phyloP scores from a whole-genome alignment of 1,284 basidiomycete species.

The Apiotrichum sp. region DNA sequence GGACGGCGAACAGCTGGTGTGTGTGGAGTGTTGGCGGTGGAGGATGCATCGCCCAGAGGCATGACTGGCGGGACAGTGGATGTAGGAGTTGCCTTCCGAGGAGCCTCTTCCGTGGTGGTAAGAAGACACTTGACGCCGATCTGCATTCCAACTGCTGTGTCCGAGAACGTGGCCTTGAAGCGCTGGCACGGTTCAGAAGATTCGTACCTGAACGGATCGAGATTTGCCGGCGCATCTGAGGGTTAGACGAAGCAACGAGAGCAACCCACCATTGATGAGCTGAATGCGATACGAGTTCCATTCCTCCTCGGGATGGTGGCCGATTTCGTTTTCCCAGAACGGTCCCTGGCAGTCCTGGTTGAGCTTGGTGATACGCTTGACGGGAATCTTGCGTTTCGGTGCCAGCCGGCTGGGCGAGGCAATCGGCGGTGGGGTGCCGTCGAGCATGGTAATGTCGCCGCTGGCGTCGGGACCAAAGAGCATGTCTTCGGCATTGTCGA shows the following conservation, averaged over 20 bases:
- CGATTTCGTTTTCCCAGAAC: conserved; percentile 39
- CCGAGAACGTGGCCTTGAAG: conserved; percentile 29
- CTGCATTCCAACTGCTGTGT: conserved; percentile 27
- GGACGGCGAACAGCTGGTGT: conserved; percentile 1
- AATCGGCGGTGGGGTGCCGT: conserved; percentile 12
- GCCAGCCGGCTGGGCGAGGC: conserved; percentile 15
- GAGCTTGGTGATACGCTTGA: conserved; percentile 42
- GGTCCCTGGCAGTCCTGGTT: conserved; percentile 41
- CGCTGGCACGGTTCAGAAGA: conserved; percentile 23
- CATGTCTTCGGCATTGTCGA: conserved; percentile 28
- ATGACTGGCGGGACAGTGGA: conserved; percentile 1
- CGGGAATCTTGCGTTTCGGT: conserved; percentile 36
- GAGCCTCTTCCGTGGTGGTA: conserved; percentile 17
- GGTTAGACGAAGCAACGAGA: not conserved
- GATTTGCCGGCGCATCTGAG: conserved; percentile 36
- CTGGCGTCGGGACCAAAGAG: conserved; percentile 26
- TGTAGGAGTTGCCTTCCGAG: conserved; percentile 5
- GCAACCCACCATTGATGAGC: conserved; percentile 40
- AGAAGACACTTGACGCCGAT: conserved; percentile 29
- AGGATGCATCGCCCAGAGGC: conserved; percentile 18
- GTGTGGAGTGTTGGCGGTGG: conserved; percentile 3
- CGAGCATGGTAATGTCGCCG: conserved; percentile 37
- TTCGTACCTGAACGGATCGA: conserved; percentile 43
- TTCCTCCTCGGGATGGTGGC: conserved; percentile 27
- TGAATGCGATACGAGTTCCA: conserved; percentile 41